phyloP scores from a whole-genome alignment of 2,329 filamentous ascomycete genomes.

The Leptosphaerulina australis region DNA sequence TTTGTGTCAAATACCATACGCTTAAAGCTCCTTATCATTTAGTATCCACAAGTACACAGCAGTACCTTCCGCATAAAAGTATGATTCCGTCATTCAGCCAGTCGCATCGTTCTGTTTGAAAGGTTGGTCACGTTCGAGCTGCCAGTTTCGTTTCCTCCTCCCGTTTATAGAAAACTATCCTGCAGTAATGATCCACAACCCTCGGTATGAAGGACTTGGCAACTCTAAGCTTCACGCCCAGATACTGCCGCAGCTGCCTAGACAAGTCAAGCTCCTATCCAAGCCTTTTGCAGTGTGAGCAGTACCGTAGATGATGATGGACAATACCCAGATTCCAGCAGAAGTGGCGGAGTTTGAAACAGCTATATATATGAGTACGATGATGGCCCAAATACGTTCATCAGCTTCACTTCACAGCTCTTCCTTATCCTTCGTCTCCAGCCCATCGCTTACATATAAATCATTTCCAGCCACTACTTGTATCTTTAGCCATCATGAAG shows the following conservation, averaged over 20 bases:
- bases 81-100: slow-evolving; percentile 5
- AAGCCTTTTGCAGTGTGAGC: slow-evolving; percentile 24
- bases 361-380: slow-evolving; percentile 32
- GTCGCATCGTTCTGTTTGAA: slow-evolving; percentile 7
- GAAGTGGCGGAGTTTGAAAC: background rate
- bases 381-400: slow-evolving; percentile 18
- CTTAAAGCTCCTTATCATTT: slow-evolving; percentile 29
- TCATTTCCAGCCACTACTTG: slow-evolving; percentile 13
- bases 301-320: background rate
- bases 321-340: background rate
- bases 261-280: slow-evolving; percentile 31
- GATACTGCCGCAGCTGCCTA: slow-evolving; percentile 28
- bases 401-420: slow-evolving; percentile 30
- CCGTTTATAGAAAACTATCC: slow-evolving; percentile 14
- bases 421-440: slow-evolving; percentile 15
- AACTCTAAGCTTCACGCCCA: slow-evolving; percentile 29
- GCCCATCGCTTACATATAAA: slow-evolving; percentile 11
- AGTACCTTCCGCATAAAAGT: slow-evolving; percentile 27
- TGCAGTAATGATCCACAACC: slow-evolving; percentile 25
- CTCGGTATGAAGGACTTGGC: slow-evolving; percentile 25
- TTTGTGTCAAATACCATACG: slow-evolving; percentile 21
- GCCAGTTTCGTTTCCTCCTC: slow-evolving; percentile 15
- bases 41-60: slow-evolving; percentile 2
- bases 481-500: slow-evolving; percentile 35
- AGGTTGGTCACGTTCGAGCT: slow-evolving; percentile 17